phyloP scores from a whole-genome alignment of 2,329 filamentous ascomycete species.

The Phaeosphaeriaceae sp. region DNA sequence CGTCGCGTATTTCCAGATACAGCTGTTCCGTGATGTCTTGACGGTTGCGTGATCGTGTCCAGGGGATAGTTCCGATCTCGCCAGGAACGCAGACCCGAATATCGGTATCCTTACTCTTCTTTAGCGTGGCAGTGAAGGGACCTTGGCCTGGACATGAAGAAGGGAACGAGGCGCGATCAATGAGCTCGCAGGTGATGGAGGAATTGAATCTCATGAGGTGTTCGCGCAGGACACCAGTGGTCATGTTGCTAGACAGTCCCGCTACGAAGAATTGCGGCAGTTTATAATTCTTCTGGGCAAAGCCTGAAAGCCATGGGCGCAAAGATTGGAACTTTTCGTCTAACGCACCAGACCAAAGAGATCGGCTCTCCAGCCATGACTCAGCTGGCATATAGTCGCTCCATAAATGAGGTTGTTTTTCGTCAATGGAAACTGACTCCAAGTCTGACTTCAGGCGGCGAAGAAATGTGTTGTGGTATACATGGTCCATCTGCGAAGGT shows the following conservation, averaged over 20 bases:
- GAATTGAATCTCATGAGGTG: constrained; percentile 18
- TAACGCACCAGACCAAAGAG: background rate
- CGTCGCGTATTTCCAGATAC: constrained; percentile 6
- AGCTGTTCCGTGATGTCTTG: constrained; percentile 16
- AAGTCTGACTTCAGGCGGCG: background rate
- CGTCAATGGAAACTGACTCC: background rate
- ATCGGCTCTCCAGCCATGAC: background rate
- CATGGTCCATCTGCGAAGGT: constrained; percentile 10
- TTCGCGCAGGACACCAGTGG: constrained; percentile 14
- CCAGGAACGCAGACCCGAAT: constrained; percentile 16
- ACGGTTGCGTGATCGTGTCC: constrained; percentile 14
- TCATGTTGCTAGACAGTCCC: background rate
- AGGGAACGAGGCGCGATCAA: constrained; percentile 1
- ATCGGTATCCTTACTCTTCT: background rate
- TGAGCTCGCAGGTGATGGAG: constrained; percentile 3
- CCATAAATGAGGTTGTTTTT: background rate
- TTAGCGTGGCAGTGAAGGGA: background rate
- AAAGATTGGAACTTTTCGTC: background rate
- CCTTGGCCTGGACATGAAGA: constrained; percentile 4
- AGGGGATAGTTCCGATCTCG: constrained; percentile 6
- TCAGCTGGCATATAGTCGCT: background rate
- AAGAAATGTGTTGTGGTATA: background rate
- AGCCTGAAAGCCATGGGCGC: background rate
- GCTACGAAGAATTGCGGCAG: constrained; percentile 4
- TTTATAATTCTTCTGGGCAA: background rate